phyloP scores from a whole-genome alignment of 2,329 filamentous ascomycete genomes.

The Cytospora piceicola region DNA sequence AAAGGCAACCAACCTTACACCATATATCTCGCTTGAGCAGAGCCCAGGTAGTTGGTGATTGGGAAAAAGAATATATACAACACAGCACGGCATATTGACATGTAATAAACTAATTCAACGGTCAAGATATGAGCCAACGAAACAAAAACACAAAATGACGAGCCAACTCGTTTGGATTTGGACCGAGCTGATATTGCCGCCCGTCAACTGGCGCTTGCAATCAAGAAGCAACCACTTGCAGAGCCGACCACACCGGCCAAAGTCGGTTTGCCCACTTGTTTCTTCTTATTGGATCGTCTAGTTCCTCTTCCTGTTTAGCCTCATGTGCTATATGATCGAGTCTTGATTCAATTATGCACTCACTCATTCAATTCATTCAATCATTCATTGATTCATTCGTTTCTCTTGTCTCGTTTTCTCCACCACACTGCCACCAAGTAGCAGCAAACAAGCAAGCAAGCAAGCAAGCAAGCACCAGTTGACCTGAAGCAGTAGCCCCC shows the following conservation, averaged over 20 bases:
- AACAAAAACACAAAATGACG: neutral
- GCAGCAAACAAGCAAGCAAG: too few species aligned
- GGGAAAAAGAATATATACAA: too few species aligned
- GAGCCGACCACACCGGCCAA: neutral
- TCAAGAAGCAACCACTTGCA: slow-evolving; percentile 4
- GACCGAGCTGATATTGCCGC: slow-evolving; percentile 24
- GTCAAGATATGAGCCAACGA: too few species aligned
- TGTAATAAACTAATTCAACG: too few species aligned
- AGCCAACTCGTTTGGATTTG: slow-evolving; percentile 16
- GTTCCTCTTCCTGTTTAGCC: neutral
- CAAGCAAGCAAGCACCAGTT: neutral
- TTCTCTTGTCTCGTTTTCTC: neutral
- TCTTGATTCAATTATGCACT: neutral
- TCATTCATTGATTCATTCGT: too few species aligned
- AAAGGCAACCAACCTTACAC: too few species aligned
- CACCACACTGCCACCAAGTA: too few species aligned
- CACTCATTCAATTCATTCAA: too few species aligned
- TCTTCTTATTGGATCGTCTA: neutral
- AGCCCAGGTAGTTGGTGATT: too few species aligned
- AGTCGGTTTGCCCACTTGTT: neutral
- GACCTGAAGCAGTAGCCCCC: neutral
- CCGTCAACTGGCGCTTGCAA: slow-evolving; percentile 23
- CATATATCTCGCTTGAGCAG: too few species aligned
- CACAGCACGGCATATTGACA: too few species aligned
- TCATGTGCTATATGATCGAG: neutral